phyloP scores from a whole-genome alignment of 1,139 yeast species.

The Debaryomyces sp. region DNA sequence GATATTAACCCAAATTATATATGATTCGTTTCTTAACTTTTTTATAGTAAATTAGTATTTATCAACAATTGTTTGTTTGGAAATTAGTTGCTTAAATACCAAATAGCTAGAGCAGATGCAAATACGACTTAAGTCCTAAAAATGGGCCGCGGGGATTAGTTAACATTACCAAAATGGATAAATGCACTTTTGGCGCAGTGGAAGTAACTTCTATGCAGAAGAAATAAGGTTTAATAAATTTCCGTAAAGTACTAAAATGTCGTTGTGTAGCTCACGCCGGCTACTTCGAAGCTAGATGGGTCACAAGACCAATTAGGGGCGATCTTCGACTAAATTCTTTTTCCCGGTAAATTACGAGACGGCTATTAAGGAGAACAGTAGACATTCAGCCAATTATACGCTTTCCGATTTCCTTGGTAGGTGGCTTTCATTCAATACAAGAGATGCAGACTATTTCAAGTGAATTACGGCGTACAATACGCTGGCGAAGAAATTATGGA shows the following conservation, averaged over 20 bases:
- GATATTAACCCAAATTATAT: neutral
- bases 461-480: neutral
- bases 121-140: neutral
- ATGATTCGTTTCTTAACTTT: neutral
- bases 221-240: neutral
- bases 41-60: neutral
- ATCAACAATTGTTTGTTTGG: neutral
- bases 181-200: slow-evolving; percentile 1
- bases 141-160: neutral
- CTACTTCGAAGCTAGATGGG: neutral
- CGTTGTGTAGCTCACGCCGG: neutral
- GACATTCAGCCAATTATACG: neutral
- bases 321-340: neutral
- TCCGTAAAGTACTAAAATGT: neutral
- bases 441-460: no score
- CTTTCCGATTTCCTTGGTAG: neutral
- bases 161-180: neutral
- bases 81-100: neutral
- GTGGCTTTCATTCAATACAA: neutral
- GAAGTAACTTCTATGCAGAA: neutral
- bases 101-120: neutral
- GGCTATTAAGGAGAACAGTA: neutral
- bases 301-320: neutral
- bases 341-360: neutral
- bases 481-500: neutral